Evolutionary conservation across 495 filamentous ascomycete species (phyloP).

Genomic region (Neurospora sp.): DNA sequence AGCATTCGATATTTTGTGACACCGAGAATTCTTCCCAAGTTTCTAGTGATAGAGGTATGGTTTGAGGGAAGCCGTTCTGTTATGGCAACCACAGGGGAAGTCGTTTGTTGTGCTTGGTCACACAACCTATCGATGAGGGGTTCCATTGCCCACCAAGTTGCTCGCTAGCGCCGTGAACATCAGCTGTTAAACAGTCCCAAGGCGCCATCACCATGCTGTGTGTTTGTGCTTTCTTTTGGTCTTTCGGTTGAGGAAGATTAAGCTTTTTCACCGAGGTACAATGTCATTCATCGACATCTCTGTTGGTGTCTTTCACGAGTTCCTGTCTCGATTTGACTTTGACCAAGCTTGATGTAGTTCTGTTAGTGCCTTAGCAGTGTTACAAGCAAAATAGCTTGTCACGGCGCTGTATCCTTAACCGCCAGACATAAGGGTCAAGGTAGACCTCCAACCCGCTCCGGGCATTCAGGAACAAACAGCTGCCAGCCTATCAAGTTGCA

Average conservation of each 20-base stretch:
- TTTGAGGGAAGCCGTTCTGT: background rate
- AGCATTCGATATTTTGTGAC: background rate
- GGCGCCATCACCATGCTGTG: background rate
- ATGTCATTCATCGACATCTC: background rate
- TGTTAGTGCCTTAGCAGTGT: background rate
- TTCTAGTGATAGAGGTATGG: background rate
- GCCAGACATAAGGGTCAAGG: background rate
- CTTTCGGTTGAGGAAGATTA: background rate
- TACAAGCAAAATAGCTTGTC: background rate
- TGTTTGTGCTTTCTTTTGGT: background rate
- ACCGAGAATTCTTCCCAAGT: background rate
- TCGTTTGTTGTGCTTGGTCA: background rate
- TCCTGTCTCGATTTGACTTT: background rate
- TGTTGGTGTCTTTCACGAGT: background rate
- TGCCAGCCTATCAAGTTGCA: background rate
- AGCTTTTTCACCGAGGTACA: background rate
- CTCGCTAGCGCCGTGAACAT: background rate
- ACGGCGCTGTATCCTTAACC: background rate
- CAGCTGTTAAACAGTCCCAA: background rate
- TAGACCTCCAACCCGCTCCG: background rate
- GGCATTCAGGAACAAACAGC: background rate
- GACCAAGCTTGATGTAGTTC: background rate
- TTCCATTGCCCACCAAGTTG: background rate
- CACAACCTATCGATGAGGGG: background rate
- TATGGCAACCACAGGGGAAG: background rate